Percentiles rank a stretch among this genome's conserved stretches.
These are phyloP conservation scores for Sugiyamaella xylanicola DNA, from an alignment of 1,139 yeast genomes.

Conservation along the genomic window DNA sequence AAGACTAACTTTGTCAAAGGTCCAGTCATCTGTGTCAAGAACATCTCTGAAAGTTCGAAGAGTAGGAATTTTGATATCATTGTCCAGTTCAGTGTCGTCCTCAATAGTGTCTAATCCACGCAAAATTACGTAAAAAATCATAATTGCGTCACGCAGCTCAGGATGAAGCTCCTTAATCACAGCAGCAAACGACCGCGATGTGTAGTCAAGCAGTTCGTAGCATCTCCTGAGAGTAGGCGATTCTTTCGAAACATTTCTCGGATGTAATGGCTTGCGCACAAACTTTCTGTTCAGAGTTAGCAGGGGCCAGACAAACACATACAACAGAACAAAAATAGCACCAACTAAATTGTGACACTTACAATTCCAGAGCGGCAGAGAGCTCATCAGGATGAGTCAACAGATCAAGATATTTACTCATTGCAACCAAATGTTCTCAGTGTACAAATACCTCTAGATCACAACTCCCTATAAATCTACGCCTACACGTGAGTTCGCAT, in stretches of 20 bases:
- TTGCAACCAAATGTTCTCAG: slow-evolving; percentile 31
- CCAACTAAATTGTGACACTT: too few relatives aligned
- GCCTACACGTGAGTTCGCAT: not conserved
- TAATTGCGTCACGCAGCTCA: slow-evolving; percentile 73
- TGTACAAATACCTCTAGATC: not conserved
- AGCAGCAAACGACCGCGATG: slow-evolving; percentile 91
- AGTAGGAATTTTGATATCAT: slow-evolving; percentile 70
- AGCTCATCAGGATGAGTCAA: slow-evolving; percentile 73
- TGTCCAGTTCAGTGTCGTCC: slow-evolving; percentile 89
- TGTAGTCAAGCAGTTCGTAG: slow-evolving; percentile 62
- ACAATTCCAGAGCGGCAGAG: slow-evolving; percentile 63
- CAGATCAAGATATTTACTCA: slow-evolving; percentile 71
- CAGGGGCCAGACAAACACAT: too few relatives aligned
- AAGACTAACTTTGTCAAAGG: slow-evolving; percentile 66
- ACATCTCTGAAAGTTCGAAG: slow-evolving; percentile 64
- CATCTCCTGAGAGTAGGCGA: slow-evolving; percentile 60
- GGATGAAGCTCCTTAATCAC: slow-evolving; percentile 92
- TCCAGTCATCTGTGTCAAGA: slow-evolving; percentile 70
- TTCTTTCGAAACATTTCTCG: slow-evolving; percentile 51
- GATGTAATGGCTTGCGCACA: slow-evolving; percentile 50
- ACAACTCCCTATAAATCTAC: not conserved
- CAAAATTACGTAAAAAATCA: slow-evolving; percentile 80
- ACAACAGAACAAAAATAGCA: not conserved
- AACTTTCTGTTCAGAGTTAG: slow-evolving; percentile 31
- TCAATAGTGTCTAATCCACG: slow-evolving; percentile 96